These are phyloP conservation scores for Brassica hybrid DNA, from an alignment of 441 rosid species.

Conservation along the genomic window DNA sequence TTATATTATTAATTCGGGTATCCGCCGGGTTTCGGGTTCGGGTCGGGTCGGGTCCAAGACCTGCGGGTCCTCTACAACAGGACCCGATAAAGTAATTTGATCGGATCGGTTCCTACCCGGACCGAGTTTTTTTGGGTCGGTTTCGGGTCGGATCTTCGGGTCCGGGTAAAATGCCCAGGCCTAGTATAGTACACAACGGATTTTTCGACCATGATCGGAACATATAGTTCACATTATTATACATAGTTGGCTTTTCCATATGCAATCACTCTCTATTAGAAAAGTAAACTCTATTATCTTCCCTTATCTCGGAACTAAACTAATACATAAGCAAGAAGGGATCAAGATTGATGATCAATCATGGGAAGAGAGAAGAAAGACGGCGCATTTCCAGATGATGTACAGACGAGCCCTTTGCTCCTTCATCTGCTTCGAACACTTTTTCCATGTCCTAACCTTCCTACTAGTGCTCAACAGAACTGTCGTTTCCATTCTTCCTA, in stretches of 20 bases:
- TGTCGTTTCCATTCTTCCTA: conserved; percentile 20
- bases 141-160: too few species aligned
- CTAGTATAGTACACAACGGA: background rate
- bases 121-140: too few species aligned
- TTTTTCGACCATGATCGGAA: background rate
- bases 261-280: background rate
- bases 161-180: too few species aligned
- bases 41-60: too few species aligned
- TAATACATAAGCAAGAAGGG: conserved; percentile 3
- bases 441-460: conserved; percentile 54
- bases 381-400: conserved; percentile 84
- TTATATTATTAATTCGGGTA: too few species aligned
- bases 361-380: conserved; percentile 72
- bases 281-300: background rate
- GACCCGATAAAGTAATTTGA: too few species aligned
- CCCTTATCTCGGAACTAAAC: background rate
- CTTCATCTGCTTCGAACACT: conserved; percentile 70
- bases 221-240: background rate
- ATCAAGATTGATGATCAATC: conserved; percentile 41
- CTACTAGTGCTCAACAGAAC: conserved; percentile 38
- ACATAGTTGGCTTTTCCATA: background rate
- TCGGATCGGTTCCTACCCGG: too few species aligned
- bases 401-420: conserved; percentile 74
- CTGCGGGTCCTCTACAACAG: too few species aligned
- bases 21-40: too few species aligned